Evolutionary conservation across 306 rosid species (phyloP), one percentile per base, ranked within the genome.

Genomic region (Rosa lucieae): DNA sequence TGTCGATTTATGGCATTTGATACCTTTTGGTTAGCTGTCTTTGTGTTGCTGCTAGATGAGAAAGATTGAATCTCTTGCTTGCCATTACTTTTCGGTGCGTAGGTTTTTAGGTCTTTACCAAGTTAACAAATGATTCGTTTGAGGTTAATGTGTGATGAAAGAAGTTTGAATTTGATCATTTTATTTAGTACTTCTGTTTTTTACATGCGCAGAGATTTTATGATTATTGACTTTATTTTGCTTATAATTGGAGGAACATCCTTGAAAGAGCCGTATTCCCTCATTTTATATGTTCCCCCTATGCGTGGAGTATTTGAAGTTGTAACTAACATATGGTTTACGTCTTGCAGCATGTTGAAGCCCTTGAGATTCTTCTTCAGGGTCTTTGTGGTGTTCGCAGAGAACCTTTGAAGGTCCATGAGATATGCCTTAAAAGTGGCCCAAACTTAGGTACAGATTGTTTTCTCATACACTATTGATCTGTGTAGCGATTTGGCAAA

Each of bases 311-410:
- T 78, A 58, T 55, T 40, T 58, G 42, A 58, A 72, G 63, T 47
- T 79, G 42, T 51, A 37, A 35, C 68, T 83, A 61, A 78, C 44
- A 49, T 81, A 80, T 72, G 47, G 29, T 74, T 81, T 75, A 61
- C 66, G 65, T 85, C 77, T 72, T 77, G 82, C 88, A 95, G 99
- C 98, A 92, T 85, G 98, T 95, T 55, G 99, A 95, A 87, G 99
- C 98, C 32, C 93, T 92, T 58, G 98, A 91, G 89, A 95, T 95
- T 71, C 99, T 95, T 83, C 97, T 95, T 76, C 98, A 92, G 85
- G 99, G 98, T 53, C 91, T 91, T 59, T 92, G 97, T 82, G 99
- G 98, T 77, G 99, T 92, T 86, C 90, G 85, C 37, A 89, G 87
- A 82, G 97, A 95, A 80, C 79, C 90, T 23, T 84, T 93, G 81